Evolutionary conservation across 306 rosid species (phyloP), one percentile per base, ranked within the genome.

Genomic region (Gastrolobium villosum): DNA sequence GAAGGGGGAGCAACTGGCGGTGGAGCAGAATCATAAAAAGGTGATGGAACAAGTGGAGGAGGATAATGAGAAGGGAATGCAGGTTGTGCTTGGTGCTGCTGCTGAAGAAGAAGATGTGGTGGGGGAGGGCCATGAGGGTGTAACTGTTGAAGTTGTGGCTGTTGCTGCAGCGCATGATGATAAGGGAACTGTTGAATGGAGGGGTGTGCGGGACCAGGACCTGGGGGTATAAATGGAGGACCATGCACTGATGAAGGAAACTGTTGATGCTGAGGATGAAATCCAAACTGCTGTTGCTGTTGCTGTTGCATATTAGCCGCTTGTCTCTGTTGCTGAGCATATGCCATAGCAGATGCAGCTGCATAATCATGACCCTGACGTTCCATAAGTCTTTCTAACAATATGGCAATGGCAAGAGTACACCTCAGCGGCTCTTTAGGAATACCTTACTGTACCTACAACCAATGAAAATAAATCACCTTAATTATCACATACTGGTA

Each of bases 231-330:
- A 85, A 92, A 88, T 30, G 98, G 97, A 7, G 97, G 98, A 13
- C 91, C 95, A 3, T 87, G 99, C 50, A 89, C 87, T 26, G 92
- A 75, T 0, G 92, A 83, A 78, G 94, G 89, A 79, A 90, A 92
- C 81, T 95, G 98, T 76, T 91, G 98, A 77, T 88, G 99, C 77
- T 85, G 97, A 36, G 92, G 91, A 85, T 88, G 95, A 85, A 88
- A 93, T 65, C 97, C 98, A 81, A 87, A 95, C 77, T 82, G 98
- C 50, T 86, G 97, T 30, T 74, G 98, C 50, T 86, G 97, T 30
- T 74, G 91, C 2, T 81, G 97, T 39, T 81, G 97, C 76, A 90
- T 84, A 79, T 85, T 87, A 34, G 88, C 84, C 3, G 90, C 80
- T 71, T 87, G 97, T 15, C 88, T 75, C 79, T 91, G 98, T 36